Conservation (phyloP, 2,329 filamentous ascomycete genomes). For the Orbilia javanica region DNA sequence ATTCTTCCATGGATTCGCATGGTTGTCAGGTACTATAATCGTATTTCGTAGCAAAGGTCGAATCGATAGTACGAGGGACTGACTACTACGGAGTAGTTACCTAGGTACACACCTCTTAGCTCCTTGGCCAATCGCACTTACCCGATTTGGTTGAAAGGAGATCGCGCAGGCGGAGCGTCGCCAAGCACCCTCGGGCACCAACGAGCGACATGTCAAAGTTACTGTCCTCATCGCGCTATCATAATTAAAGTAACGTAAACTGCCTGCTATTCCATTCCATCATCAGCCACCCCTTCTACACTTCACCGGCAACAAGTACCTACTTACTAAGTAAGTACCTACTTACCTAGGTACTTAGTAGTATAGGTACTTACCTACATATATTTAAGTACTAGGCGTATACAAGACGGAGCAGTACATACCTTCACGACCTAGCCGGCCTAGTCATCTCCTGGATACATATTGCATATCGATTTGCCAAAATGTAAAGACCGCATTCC, state of each 20-base stretch:
- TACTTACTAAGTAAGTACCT: not conserved
- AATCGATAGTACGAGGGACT: too few species aligned
- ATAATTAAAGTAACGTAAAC: too few species aligned
- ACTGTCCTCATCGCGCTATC: too few species aligned
- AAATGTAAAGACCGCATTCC: conserved; percentile 3
- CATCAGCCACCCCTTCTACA: not conserved
- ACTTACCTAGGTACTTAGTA: not conserved
- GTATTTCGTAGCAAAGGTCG: not conserved
- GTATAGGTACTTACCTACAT: too few species aligned
- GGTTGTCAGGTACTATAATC: not conserved
- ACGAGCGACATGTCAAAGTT: too few species aligned
- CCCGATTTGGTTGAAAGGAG: too few species aligned
- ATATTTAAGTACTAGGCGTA: too few species aligned
- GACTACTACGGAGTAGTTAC: too few species aligned
- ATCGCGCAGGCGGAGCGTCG: not conserved
- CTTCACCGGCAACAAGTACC: not conserved
- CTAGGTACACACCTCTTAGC: too few species aligned
- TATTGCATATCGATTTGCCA: not conserved
- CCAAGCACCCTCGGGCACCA: not conserved
- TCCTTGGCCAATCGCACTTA: too few species aligned
- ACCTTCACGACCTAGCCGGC: not conserved
- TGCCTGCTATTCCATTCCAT: not conserved
- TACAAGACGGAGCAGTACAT: not conserved
- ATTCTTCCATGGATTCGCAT: conserved; percentile 22
- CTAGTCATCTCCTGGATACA: not conserved